These are phyloP conservation scores for Boletus pseudopeckii DNA, from an alignment of 768 basidiomycete genomes.

Conservation along the genomic window DNA sequence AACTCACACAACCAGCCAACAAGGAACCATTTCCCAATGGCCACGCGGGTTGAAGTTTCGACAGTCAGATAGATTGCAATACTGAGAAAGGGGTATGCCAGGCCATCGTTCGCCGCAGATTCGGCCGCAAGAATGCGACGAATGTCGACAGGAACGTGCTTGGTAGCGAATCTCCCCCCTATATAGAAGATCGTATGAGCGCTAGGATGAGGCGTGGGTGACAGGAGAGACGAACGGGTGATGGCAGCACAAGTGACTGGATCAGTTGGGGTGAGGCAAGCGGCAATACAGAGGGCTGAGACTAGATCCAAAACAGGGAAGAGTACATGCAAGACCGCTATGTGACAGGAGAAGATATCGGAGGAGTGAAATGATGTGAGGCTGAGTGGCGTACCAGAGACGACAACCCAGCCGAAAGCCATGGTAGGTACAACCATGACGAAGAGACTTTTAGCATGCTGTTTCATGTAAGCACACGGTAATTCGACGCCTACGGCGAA, in stretches of 20 bases:
- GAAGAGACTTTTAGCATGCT: conserved; percentile 69
- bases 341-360: background rate
- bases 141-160: conserved; percentile 70
- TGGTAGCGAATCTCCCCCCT: conserved; percentile 70
- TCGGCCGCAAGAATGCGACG: conserved; percentile 83
- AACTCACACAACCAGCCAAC: conserved; percentile 70
- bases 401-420: conserved; percentile 81
- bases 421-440: conserved; percentile 79
- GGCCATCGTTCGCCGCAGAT: conserved; percentile 92
- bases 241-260: conserved; percentile 88
- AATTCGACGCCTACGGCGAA: conserved; percentile 96
- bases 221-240: conserved; percentile 45
- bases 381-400: conserved; percentile 48
- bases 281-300: conserved; percentile 80
- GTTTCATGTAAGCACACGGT: conserved; percentile 77
- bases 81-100: conserved; percentile 89
- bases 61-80: conserved; percentile 83
- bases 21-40: conserved; percentile 82
- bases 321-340: conserved; percentile 64
- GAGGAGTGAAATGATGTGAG: background rate
- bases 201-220: background rate
- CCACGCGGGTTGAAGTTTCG: conserved; percentile 56
- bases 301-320: conserved; percentile 72
- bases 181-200: background rate
- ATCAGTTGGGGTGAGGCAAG: conserved; percentile 91